Conservation (phyloP, 768 basidiomycete genomes). For the Kwoniella heveanensis region DNA sequence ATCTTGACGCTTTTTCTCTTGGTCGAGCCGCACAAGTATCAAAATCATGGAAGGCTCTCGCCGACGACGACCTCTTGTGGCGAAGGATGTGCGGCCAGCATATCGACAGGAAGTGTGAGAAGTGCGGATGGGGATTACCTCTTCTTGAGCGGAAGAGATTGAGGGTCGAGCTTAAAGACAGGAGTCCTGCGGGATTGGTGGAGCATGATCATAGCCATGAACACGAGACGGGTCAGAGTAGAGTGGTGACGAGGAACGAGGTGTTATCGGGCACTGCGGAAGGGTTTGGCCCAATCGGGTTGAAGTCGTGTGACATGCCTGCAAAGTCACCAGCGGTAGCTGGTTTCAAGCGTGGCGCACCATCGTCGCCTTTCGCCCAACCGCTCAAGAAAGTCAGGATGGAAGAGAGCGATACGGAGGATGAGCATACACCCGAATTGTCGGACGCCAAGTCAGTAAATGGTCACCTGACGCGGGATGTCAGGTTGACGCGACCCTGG, state of each 20-base stretch:
- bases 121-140: conserved; percentile 97
- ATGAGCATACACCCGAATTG: conserved; percentile 21
- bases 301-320: conserved; percentile 24
- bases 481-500: conserved; percentile 77
- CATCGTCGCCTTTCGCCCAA: not conserved
- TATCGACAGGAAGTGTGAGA: conserved; percentile 92
- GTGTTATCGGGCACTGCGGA: conserved; percentile 23
- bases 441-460: not conserved
- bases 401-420: conserved; percentile 42
- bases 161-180: conserved; percentile 47
- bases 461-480: conserved; percentile 33
- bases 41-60: conserved; percentile 78
- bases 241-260: conserved; percentile 40
- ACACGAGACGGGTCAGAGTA: conserved; percentile 10
- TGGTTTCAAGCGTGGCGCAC: conserved; percentile 23
- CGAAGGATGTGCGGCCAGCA: conserved; percentile 96
- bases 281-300: conserved; percentile 8
- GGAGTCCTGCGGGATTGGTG: conserved; percentile 41
- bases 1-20: conserved; percentile 88
- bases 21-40: conserved; percentile 92
- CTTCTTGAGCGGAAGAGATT: conserved; percentile 65
- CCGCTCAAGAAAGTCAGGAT: conserved; percentile 31
- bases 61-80: conserved; percentile 96
- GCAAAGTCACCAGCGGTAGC: not conserved
- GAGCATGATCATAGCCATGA: conserved; percentile 35